These are phyloP conservation scores for Tolypocladium guangdongense DNA, from an alignment of 2,329 filamentous ascomycete genomes.

Conservation along the genomic window DNA sequence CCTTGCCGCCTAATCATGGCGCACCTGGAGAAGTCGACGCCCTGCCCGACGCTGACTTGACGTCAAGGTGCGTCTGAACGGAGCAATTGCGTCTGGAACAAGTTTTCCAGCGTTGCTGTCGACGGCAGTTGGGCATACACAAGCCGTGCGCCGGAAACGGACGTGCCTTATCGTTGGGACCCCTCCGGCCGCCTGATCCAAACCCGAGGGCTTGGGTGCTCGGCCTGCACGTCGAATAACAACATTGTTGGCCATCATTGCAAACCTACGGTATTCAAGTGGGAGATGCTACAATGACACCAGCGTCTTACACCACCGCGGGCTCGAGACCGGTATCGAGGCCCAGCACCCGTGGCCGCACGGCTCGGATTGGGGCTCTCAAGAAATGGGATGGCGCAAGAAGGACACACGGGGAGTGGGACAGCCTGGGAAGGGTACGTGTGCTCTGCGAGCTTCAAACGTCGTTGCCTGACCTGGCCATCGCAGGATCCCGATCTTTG, in stretches of 20 bases:
- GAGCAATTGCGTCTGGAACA: background rate
- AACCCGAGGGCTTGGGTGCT: background rate
- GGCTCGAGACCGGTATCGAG: background rate
- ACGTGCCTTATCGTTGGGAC: background rate
- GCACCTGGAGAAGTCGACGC: background rate
- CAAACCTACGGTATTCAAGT: background rate
- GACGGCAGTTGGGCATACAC: background rate
- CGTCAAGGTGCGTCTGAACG: background rate
- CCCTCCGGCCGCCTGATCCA: background rate
- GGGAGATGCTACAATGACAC: background rate
- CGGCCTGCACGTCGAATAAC: background rate
- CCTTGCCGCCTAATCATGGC: background rate
- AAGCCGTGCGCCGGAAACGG: background rate
- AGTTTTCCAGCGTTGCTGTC: background rate
- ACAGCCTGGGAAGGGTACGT: constrained; percentile 3
- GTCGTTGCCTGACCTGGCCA: background rate
- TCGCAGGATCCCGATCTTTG: constrained; percentile 61
- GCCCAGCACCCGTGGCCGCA: background rate
- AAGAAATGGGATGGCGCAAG: constrained; percentile 7
- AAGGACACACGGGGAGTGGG: constrained; percentile 4
- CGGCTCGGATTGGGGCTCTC: background rate
- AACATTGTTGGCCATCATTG: background rate
- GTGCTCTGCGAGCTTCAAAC: background rate
- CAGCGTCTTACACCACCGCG: background rate
- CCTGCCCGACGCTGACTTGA: background rate